Evolutionary conservation across 208 protist species (phyloP).

Genomic region (Borovskyia barvae): DNA sequence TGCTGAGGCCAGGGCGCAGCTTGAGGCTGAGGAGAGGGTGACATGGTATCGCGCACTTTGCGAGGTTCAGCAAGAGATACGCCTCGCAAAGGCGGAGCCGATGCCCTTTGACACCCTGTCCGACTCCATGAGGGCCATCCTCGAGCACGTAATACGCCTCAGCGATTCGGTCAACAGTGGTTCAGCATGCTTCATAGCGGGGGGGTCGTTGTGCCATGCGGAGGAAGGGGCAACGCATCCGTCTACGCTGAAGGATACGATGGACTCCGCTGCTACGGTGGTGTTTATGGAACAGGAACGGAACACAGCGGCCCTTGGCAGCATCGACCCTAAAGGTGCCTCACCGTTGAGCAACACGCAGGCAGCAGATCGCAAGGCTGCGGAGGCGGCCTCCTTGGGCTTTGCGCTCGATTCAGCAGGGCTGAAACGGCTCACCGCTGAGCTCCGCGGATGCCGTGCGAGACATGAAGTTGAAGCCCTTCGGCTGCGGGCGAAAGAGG

Average conservation of each 20-base stretch:
- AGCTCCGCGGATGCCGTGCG: constrained; percentile 4
- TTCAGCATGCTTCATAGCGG: too few relatives aligned
- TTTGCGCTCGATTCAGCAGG: constrained; percentile 1
- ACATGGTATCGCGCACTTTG: constrained; percentile 1
- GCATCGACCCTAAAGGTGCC: too few relatives aligned
- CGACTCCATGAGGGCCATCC: neutral
- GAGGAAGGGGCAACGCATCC: too few relatives aligned
- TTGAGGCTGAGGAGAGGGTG: neutral
- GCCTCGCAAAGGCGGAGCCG: neutral
- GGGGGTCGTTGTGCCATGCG: too few relatives aligned
- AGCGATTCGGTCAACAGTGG: too few relatives aligned
- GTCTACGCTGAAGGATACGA: too few relatives aligned
- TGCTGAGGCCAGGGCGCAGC: too few relatives aligned
- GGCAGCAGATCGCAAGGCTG: neutral
- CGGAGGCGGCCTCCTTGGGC: neutral
- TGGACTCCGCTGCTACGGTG: too few relatives aligned
- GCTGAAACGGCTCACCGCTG: constrained; percentile 11
- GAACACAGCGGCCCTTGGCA: too few relatives aligned
- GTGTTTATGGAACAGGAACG: too few relatives aligned
- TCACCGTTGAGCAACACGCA: too few relatives aligned
- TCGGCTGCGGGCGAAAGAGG: neutral
- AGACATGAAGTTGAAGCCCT: neutral
- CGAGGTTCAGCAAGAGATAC: constrained; percentile 5
- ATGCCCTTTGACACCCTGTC: constrained; percentile 8
- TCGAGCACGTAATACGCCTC: constrained; percentile 1